Percentiles rank a stretch among this genome's conserved stretches.
phyloP scores from a whole-genome alignment of 495 filamentous ascomycete genomes.

The Amorphotheca resinae region DNA sequence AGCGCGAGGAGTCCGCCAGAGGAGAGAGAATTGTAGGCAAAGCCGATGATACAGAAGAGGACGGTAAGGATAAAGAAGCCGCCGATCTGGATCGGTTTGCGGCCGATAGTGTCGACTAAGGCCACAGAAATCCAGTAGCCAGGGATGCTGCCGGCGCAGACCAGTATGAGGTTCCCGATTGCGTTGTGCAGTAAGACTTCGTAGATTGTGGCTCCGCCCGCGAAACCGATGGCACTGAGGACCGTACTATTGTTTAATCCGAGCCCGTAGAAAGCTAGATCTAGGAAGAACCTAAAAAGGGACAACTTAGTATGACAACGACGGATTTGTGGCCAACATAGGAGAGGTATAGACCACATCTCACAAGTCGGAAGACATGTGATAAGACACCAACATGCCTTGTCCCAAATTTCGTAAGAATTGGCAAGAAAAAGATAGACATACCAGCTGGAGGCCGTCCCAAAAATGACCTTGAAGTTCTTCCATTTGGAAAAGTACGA shows the following conservation, averaged over 20 bases:
- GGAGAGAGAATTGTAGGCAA: constrained; percentile 47
- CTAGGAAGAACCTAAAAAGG: constrained; percentile 44
- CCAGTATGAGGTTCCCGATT: constrained; percentile 62
- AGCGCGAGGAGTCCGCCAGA: constrained; percentile 47
- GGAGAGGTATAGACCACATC: too few species aligned
- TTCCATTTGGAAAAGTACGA: constrained; percentile 56
- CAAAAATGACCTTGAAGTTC: constrained; percentile 60
- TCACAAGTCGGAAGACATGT: too few species aligned
- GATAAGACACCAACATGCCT: too few species aligned
- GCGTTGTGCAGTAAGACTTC: constrained; percentile 54
- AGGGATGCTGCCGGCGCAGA: constrained; percentile 64
- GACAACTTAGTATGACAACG: too few species aligned
- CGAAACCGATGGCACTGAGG: constrained; percentile 53
- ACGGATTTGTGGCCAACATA: too few species aligned
- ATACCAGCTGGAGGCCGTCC: constrained; percentile 63
- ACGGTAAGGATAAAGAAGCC: constrained; percentile 63
- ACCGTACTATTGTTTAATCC: constrained; percentile 65
- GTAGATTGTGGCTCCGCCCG: constrained; percentile 39
- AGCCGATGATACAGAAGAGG: constrained; percentile 67
- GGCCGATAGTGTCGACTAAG: constrained; percentile 59
- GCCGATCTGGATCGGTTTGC: constrained; percentile 66
- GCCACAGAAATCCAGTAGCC: constrained; percentile 69
- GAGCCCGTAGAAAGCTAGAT: constrained; percentile 50
- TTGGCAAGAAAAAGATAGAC: background rate
- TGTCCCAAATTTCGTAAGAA: too few species aligned